Percentiles rank a stretch among this genome's conserved stretches.
Evolutionary conservation across 2,329 filamentous ascomycete species (phyloP).

Genomic region (Fragosphaeria purpurea): DNA sequence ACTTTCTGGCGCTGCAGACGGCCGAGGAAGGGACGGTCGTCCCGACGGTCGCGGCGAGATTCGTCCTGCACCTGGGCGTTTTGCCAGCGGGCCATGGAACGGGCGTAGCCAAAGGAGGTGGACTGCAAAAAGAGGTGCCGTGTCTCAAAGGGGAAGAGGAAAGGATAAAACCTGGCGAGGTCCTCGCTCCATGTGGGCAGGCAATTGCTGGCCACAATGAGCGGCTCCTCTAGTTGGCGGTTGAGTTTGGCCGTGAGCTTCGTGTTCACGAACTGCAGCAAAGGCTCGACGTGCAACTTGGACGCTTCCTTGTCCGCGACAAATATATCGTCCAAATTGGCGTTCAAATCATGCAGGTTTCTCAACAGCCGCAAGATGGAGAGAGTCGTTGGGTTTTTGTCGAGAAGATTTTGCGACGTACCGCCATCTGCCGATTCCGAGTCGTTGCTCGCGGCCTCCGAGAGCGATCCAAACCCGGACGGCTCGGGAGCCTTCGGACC

Average conservation of each 20-base stretch:
- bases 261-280: slow-evolving; percentile 95
- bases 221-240: slow-evolving; percentile 86
- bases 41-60: slow-evolving; percentile 69
- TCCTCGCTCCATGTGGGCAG: slow-evolving; percentile 95
- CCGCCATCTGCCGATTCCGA: background rate
- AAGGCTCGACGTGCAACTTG: slow-evolving; percentile 67
- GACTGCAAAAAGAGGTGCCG: slow-evolving; percentile 94
- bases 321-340: slow-evolving; percentile 84
- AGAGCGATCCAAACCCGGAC: slow-evolving; percentile 46
- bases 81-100: slow-evolving; percentile 97
- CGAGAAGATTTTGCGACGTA: slow-evolving; percentile 62
- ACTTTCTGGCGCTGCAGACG: slow-evolving; percentile 93
- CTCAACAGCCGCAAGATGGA: slow-evolving; percentile 81
- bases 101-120: slow-evolving; percentile 93
- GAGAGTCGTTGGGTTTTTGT: slow-evolving; percentile 73
- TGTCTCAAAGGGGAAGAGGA: slow-evolving; percentile 96
- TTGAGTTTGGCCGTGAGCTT: slow-evolving; percentile 97
- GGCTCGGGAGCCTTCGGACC: slow-evolving; percentile 72
- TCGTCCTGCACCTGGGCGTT: slow-evolving; percentile 78
- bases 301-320: slow-evolving; percentile 63
- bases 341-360: slow-evolving; percentile 85
- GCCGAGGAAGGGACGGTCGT: slow-evolving; percentile 85
- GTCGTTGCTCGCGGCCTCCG: slow-evolving; percentile 36
- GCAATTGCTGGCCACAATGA: slow-evolving; percentile 95
- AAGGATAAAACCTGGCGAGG: slow-evolving; percentile 83